Evolutionary conservation across 1,284 basidiomycete genomes (phyloP).

Genomic region (Coriolopsis trogii): DNA sequence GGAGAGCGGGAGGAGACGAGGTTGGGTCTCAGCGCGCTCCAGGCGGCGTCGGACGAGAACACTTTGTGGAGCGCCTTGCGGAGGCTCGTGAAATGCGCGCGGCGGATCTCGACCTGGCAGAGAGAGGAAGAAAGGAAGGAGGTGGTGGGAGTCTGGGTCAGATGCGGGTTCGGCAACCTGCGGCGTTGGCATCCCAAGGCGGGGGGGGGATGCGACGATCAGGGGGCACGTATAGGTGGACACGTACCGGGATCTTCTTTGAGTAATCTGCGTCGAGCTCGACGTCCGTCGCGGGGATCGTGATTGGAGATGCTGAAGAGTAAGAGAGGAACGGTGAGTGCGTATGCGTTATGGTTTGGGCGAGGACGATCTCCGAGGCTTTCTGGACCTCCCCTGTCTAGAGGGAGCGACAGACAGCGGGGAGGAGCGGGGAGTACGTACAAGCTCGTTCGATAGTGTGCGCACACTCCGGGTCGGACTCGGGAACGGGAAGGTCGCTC

Average conservation of each 20-base stretch:
- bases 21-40: not conserved
- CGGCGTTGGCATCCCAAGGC: too few species aligned
- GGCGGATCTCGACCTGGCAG: slow-evolving; percentile 36
- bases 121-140: not conserved
- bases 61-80: slow-evolving; percentile 37
- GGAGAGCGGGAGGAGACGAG: too few species aligned
- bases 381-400: too few species aligned
- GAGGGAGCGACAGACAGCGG: too few species aligned
- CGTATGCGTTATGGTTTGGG: not conserved
- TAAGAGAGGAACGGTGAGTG: too few species aligned
- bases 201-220: too few species aligned
- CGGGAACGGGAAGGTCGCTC: too few species aligned
- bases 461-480: too few species aligned
- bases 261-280: slow-evolving; percentile 61
- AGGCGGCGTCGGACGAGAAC: slow-evolving; percentile 28
- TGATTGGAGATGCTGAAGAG: slow-evolving; percentile 30
- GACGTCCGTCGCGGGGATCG: slow-evolving; percentile 46
- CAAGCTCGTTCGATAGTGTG: slow-evolving; percentile 2
- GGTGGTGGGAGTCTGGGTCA: too few species aligned
- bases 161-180: too few species aligned
- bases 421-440: slow-evolving; percentile 1
- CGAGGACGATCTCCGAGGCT: not conserved
- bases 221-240: too few species aligned
- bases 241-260: slow-evolving; percentile 59
- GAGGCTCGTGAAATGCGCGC: slow-evolving; percentile 34